Conservation (phyloP, 2,329 filamentous ascomycete species). For the Ophiostoma sp. region DNA sequence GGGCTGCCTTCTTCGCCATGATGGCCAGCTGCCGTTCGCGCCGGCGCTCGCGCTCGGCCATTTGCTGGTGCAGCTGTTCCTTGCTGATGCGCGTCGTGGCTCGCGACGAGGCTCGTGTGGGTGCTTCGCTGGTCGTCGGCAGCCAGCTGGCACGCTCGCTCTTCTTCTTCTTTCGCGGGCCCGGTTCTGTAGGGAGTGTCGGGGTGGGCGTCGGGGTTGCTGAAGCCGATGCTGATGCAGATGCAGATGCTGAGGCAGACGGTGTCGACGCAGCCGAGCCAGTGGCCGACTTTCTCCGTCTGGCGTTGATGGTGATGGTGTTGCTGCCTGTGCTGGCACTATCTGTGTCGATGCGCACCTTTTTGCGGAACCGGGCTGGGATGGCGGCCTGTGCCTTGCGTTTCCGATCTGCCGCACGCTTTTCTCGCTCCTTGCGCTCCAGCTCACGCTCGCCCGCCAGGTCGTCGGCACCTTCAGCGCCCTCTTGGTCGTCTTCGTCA, state of each 20-base stretch:
- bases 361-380: constrained; percentile 66
- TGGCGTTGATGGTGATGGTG: neutral
- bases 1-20: constrained; percentile 64
- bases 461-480: constrained; percentile 52
- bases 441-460: constrained; percentile 84
- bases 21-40: constrained; percentile 64
- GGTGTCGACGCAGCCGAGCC: constrained; percentile 21
- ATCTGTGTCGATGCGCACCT: constrained; percentile 56
- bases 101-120: constrained; percentile 54
- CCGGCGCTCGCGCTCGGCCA: constrained; percentile 66
- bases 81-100: constrained; percentile 56
- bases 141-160: constrained; percentile 57
- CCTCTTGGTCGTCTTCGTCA: constrained; percentile 70
- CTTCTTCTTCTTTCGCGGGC: constrained; percentile 56
- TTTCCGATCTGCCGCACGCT: constrained; percentile 64
- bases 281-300: constrained; percentile 34
- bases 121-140: constrained; percentile 49
- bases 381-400: constrained; percentile 74
- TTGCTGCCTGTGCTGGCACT: constrained; percentile 23
- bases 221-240: constrained; percentile 34
- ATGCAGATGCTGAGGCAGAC: neutral
- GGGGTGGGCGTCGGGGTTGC: constrained; percentile 33
- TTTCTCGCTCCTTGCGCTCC: constrained; percentile 67
- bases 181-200: constrained; percentile 35
- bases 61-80: constrained; percentile 61